Conservation (phyloP, 345 rosid species). For the Mercurialis annua region DNA sequence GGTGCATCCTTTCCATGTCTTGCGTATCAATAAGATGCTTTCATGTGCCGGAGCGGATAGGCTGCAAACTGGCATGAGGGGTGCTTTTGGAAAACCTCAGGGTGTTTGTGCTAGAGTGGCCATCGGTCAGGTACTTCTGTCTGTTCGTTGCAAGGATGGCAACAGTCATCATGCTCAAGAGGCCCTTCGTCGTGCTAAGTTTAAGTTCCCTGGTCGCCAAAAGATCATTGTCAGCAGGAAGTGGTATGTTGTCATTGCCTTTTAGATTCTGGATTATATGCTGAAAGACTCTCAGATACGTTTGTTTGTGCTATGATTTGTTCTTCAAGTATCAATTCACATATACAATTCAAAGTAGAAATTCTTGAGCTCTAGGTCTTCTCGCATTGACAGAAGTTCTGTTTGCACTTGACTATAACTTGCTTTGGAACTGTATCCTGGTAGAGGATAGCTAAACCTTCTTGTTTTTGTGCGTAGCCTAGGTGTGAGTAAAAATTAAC, state of each 20-base stretch:
- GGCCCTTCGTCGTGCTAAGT: conserved; percentile 77
- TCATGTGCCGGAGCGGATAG: conserved; percentile 88
- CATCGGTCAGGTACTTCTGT: conserved; percentile 74
- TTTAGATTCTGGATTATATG: too few species aligned
- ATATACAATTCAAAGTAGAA: too few species aligned
- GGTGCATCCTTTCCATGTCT: conserved; percentile 76
- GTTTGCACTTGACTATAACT: too few species aligned
- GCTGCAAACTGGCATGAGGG: conserved; percentile 80
- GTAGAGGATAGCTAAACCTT: too few species aligned
- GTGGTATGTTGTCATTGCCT: conserved; percentile 34
- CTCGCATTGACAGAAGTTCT: too few species aligned
- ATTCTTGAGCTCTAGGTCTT: too few species aligned
- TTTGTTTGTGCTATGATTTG: too few species aligned
- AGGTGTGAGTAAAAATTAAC: too few species aligned
- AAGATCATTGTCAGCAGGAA: conserved; percentile 81
- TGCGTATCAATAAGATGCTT: conserved; percentile 81
- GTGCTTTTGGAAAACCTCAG: conserved; percentile 74
- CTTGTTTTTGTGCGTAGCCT: too few species aligned
- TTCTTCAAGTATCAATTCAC: too few species aligned
- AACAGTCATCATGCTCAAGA: conserved; percentile 71
- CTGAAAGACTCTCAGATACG: too few species aligned
- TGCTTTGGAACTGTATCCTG: too few species aligned
- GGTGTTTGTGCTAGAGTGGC: conserved; percentile 71
- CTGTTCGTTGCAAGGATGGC: conserved; percentile 68
- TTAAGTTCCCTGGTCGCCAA: conserved; percentile 77